Percentiles rank a stretch among this genome's conserved stretches.
Evolutionary conservation across 768 basidiomycete species (phyloP).

Genomic region (Trametes elegans): DNA sequence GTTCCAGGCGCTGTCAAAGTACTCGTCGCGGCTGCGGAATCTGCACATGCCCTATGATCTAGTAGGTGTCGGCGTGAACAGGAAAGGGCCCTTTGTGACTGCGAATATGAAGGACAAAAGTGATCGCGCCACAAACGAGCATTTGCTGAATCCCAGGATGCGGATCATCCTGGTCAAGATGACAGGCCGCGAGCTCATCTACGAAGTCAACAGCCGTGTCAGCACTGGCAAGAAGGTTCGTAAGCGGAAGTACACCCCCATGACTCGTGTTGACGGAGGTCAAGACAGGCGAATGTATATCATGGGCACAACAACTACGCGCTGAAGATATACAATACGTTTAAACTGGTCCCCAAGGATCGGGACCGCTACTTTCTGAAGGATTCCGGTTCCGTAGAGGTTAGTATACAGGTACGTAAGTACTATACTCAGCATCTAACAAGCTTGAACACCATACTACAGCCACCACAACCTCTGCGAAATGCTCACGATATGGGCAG

Average conservation of each 20-base stretch:
- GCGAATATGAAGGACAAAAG: conserved; percentile 94
- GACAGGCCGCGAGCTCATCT: conserved; percentile 85
- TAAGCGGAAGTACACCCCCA: not conserved
- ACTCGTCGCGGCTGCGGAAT: conserved; percentile 67
- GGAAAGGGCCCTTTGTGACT: conserved; percentile 86
- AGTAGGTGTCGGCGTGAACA: conserved; percentile 77
- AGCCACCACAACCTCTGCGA: conserved; percentile 89
- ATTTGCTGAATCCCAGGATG: conserved; percentile 96
- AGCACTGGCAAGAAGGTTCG: conserved; percentile 96
- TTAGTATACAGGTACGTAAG: conserved; percentile 59
- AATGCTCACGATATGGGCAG: conserved; percentile 98
- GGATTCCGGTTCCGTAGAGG: conserved; percentile 94
- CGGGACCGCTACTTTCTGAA: conserved; percentile 94
- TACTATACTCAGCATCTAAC: too few species aligned
- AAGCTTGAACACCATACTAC: too few species aligned
- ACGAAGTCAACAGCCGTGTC: conserved; percentile 93
- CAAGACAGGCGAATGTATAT: conserved; percentile 88
- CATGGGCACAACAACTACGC: conserved; percentile 81
- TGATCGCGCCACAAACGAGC: conserved; percentile 95
- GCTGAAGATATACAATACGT: conserved; percentile 98
- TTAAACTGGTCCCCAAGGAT: conserved; percentile 95
- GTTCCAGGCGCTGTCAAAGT: conserved; percentile 71
- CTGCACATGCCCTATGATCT: conserved; percentile 71
- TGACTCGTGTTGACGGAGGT: not conserved
- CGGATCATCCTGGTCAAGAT: conserved; percentile 93